Conservation (phyloP, 2,329 filamentous ascomycete species). For the Fusarium marasasianum region DNA sequence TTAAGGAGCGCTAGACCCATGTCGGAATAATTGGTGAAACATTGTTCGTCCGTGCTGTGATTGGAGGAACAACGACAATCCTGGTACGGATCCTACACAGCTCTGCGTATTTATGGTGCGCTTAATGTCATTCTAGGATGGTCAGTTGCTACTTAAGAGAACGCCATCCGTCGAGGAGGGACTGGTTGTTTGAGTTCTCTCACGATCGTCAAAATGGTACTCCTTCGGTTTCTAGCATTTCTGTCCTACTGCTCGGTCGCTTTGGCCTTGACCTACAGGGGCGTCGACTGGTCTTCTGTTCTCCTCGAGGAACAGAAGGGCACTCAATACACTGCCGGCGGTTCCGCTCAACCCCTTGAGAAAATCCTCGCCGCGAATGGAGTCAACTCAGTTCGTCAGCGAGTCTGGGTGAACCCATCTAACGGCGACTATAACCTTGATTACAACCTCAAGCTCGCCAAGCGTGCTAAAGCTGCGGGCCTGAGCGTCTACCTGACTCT, state of each 20-base stretch:
- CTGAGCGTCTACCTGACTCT: conserved; percentile 70
- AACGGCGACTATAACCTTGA: conserved; percentile 73
- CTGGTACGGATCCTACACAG: background rate
- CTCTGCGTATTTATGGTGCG: background rate
- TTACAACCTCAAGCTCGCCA: conserved; percentile 75
- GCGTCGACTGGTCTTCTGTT: conserved; percentile 77
- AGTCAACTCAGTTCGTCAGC: conserved; percentile 75
- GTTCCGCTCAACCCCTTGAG: conserved; percentile 66
- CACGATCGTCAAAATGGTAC: conserved; percentile 19
- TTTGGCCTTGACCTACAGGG: conserved; percentile 67
- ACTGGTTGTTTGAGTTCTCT: no score
- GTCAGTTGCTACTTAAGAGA: conserved; percentile 4
- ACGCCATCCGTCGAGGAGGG: background rate
- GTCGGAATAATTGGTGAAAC: conserved; percentile 13
- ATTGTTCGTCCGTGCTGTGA: background rate
- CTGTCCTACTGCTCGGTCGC: conserved; percentile 34
- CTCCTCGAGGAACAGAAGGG: conserved; percentile 70
- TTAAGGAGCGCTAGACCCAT: conserved; percentile 3
- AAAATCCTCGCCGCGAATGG: conserved; percentile 68
- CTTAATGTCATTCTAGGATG: no score
- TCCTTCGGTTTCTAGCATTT: conserved; percentile 12
- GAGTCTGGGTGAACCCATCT: conserved; percentile 75
- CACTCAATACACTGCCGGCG: conserved; percentile 67
- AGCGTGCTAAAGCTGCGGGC: conserved; percentile 70
- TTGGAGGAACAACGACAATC: no score